Conservation (phyloP, 2,329 filamentous ascomycete genomes). For the Capronia epimyces region DNA sequence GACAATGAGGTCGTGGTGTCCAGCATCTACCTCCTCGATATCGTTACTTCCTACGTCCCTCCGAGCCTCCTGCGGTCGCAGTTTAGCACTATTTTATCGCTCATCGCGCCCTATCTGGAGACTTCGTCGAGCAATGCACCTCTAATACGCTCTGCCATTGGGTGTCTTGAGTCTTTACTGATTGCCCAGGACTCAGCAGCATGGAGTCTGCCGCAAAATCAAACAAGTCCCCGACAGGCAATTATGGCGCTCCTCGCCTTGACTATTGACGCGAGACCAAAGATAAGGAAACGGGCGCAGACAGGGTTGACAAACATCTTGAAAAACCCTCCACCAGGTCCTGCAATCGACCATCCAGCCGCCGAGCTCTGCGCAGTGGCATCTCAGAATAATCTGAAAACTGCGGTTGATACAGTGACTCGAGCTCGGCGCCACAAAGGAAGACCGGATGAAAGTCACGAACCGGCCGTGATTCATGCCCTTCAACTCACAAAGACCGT, state of each 20-base stretch:
- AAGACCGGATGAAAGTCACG: slow-evolving; percentile 54
- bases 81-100: slow-evolving; percentile 85
- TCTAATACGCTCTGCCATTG: slow-evolving; percentile 79
- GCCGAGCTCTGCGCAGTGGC: slow-evolving; percentile 95
- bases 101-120: slow-evolving; percentile 76
- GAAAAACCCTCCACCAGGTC: slow-evolving; percentile 79
- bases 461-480: slow-evolving; percentile 83
- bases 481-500: slow-evolving; percentile 89
- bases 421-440: slow-evolving; percentile 61
- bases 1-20: slow-evolving; percentile 80
- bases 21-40: slow-evolving; percentile 90
- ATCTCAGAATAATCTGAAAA: slow-evolving; percentile 71
- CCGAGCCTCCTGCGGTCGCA: slow-evolving; percentile 84
- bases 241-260: slow-evolving; percentile 80
- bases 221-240: slow-evolving; percentile 80
- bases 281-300: slow-evolving; percentile 88
- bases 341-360: slow-evolving; percentile 87
- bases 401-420: slow-evolving; percentile 61
- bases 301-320: slow-evolving; percentile 81
- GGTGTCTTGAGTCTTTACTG: slow-evolving; percentile 86
- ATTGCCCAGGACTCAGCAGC: slow-evolving; percentile 79
- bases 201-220: slow-evolving; percentile 79
- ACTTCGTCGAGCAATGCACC: slow-evolving; percentile 79
- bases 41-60: slow-evolving; percentile 79
- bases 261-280: slow-evolving; percentile 79